A percentile compares a stretch with the other conserved stretches of the same genome.
These are phyloP conservation scores for Capronia coronata DNA, from an alignment of 2,329 filamentous ascomycete species.

Conservation along the genomic window DNA sequence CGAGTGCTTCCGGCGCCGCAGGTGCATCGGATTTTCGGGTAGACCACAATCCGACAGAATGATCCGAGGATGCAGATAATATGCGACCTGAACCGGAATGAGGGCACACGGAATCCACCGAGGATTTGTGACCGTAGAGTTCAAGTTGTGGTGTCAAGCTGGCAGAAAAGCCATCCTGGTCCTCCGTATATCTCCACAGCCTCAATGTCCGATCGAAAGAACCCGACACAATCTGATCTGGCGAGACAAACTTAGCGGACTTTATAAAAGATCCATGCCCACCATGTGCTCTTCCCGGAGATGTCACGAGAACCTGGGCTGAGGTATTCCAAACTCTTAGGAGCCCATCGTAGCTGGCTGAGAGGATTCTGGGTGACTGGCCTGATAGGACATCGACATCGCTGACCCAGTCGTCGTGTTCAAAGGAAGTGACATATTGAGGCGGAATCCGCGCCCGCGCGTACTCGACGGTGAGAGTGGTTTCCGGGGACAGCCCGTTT, in stretches of 20 bases:
- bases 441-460: conserved; percentile 86
- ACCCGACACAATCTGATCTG: conserved; percentile 71
- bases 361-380: conserved; percentile 63
- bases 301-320: conserved; percentile 75
- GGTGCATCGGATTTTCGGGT: conserved; percentile 70
- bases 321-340: conserved; percentile 85
- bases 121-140: conserved; percentile 72
- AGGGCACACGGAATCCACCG: conserved; percentile 58
- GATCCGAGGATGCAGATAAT: conserved; percentile 78
- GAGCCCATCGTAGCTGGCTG: conserved; percentile 86
- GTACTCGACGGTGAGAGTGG: conserved; percentile 82
- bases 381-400: conserved; percentile 73
- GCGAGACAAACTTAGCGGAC: conserved; percentile 73
- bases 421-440: conserved; percentile 80
- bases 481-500: conserved; percentile 83
- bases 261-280: conserved; percentile 74
- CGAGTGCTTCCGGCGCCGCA: conserved; percentile 58
- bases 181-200: conserved; percentile 80
- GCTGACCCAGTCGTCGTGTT: conserved; percentile 97
- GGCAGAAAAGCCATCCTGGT: conserved; percentile 53
- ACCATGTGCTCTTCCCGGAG: conserved; percentile 57
- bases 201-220: conserved; percentile 79
- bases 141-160: conserved; percentile 68
- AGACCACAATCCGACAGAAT: conserved; percentile 82
- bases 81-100: conserved; percentile 68